Base-by-base conservation (phyloP, 257 asterid species). In the Coffea eugenioides region DNA sequence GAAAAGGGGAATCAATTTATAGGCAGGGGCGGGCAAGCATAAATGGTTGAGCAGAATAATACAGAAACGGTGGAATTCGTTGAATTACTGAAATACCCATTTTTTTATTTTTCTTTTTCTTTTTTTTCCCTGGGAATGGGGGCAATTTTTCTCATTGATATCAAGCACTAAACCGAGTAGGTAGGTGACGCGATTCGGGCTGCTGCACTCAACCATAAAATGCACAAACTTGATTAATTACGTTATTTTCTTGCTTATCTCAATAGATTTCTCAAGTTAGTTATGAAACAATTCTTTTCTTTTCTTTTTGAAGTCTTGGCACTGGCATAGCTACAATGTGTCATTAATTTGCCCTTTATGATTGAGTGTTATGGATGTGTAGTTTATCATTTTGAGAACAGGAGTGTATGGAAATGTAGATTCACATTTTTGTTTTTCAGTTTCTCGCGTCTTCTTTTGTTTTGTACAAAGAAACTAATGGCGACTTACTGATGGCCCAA, bases 1-100 rank as follows among this genome's bases (percentile, higher is more conserved):
- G 51, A 41, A 54, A 34, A 7, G 8, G 20, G 52, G 69, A 48
- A 31, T 23, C 46, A 54, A 56, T 80, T 51, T 80, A 80, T 74
- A 75, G 48, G 43, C 14, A 14, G 6, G 31, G 34, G 34, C 34
- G 34, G 43, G 43, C 43, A 39, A 4, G 43, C 43, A 4, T 39
- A 39, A 39, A 39, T 39, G 43, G 43, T 39, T 4, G 43, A 39
- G 43, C 43, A 39, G 4, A 39, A 39, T 4, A 39, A 3, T 39
- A 39, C 43, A 39, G 43, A 39, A 46, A 12, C 0, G 20, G 11
- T 20, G 27, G 27, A 8, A n/a, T 20, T 52, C 14, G 59, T 52
- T 52, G 16, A 52, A 27, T 25, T 64, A 64, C 20, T 25, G 27
- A 64, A 25, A 64, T 9, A 27, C 14, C 69, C 69, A 27, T 64